phyloP scores from a whole-genome alignment of 2,329 filamentous ascomycete genomes.

The Sporothrix phasma region DNA sequence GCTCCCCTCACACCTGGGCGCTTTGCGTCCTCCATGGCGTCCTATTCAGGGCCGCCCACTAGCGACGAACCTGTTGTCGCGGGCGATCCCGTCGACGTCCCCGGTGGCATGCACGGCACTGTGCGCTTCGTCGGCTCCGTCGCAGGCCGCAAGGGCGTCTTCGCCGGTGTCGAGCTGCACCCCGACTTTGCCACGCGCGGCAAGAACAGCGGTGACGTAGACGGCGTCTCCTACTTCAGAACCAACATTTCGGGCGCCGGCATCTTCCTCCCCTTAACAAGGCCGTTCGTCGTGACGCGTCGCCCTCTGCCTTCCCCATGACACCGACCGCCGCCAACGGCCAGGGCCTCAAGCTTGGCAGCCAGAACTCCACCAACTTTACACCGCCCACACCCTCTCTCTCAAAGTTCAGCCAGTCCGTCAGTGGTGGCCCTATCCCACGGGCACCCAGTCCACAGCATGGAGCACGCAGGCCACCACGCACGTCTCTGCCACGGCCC shows the following conservation, averaged over 20 bases:
- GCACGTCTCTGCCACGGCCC: constrained; percentile 73
- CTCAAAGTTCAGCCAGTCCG: constrained; percentile 78
- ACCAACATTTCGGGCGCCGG: constrained; percentile 72
- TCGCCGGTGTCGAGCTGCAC: constrained; percentile 85
- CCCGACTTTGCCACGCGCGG: constrained; percentile 70
- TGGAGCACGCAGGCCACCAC: constrained; percentile 50
- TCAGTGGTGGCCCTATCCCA: constrained; percentile 51
- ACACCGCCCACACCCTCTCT: constrained; percentile 56
- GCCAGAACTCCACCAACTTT: constrained; percentile 49
- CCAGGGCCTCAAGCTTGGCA: constrained; percentile 42
- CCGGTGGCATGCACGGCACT: constrained; percentile 82
- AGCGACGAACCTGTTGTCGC: constrained; percentile 50
- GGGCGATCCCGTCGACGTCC: constrained; percentile 82
- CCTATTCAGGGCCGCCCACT: constrained; percentile 21
- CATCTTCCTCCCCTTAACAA: constrained; percentile 89
- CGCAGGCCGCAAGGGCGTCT: constrained; percentile 78
- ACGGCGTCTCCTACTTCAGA: constrained; percentile 73
- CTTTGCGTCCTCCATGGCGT: constrained; percentile 20
- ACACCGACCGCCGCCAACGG: constrained; percentile 61
- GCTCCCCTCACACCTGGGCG: constrained; percentile 44
- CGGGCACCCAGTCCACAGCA: constrained; percentile 57
- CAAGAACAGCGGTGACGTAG: constrained; percentile 94
- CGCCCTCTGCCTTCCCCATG: constrained; percentile 43
- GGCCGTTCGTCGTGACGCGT: constrained; percentile 57
- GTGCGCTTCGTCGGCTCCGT: constrained; percentile 85